Conservation (phyloP, 2,329 filamentous ascomycete species). For the Colletotrichum kahawae region DNA sequence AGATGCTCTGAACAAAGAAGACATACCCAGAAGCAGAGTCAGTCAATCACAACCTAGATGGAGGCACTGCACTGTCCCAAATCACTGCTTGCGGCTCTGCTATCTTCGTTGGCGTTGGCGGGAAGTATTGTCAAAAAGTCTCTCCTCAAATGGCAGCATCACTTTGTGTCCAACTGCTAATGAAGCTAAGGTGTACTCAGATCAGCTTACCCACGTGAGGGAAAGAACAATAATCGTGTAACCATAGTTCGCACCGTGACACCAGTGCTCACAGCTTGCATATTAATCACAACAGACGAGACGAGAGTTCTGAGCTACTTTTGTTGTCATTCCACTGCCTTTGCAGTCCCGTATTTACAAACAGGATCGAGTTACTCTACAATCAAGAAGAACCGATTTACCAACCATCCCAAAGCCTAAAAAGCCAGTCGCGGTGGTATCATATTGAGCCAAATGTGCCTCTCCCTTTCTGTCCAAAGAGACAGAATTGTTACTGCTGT, state of each 20-base stretch:
- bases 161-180: neutral
- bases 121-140: neutral
- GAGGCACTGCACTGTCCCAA: neutral
- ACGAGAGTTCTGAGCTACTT: neutral
- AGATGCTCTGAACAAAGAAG: neutral
- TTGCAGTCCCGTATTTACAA: neutral
- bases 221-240: neutral
- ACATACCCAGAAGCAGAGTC: neutral
- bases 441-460: neutral
- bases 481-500: neutral
- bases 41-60: neutral
- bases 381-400: neutral
- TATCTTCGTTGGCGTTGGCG: neutral
- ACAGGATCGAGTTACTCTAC: neutral
- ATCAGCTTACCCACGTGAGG: neutral
- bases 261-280: neutral
- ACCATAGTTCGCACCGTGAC: neutral
- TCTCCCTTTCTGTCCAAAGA: neutral
- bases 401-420: neutral
- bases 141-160: neutral
- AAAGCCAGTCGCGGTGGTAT: conserved; percentile 7
- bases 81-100: neutral
- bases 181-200: neutral
- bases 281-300: neutral
- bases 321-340: neutral